Evolutionary conservation across 495 filamentous ascomycete genomes (phyloP), one percentile per base, ranked within the genome.

Genomic region (Lichina pygmaea): DNA sequence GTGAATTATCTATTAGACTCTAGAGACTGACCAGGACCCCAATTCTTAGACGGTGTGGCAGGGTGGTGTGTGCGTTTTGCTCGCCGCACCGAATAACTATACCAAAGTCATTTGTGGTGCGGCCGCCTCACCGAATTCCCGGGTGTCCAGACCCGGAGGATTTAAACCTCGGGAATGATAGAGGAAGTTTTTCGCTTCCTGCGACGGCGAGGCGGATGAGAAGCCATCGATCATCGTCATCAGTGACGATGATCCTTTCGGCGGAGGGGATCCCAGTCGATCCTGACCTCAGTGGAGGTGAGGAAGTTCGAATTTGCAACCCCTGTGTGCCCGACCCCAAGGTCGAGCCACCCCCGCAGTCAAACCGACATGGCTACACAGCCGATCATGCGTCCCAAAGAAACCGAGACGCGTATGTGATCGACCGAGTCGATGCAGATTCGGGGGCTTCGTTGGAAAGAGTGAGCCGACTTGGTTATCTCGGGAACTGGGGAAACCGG

Each of bases 41-140:
- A 8, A 34, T 44, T 24, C 12, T n/a, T 42, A 84, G 86, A 44
- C 94, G 93, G 64, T 97, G 89, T 58, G 89, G 89, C 7, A 70
- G 86, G 32, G 91, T 97, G 1, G 91, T 97, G 11, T 97, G 89
- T 57, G 72, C 77, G 45, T 61, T 70, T 13, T 97, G 89, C 60
- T 95, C 91, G 5, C 89, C 91, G 6, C 86, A 95, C 58, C 73
- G 81, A 38, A 95, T 97, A 55, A 92, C 78, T 1, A 93, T 97
- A 46, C 91, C 89, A 1, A 69, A 81, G 45, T 81, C 89, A 48
- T 95, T 78, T 55, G 89, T 95, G 43, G 89, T 97, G 12, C 80
- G 76, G 39, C 84, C 85, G 0, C 80, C 83, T 3, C 64, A 67
- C 33, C 0, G 54, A 53, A 4, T 45, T 53, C 4, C 50, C 50